Base-by-base conservation (phyloP, 2,329 filamentous ascomycete species). In the Talaromyces amestolkiae region DNA sequence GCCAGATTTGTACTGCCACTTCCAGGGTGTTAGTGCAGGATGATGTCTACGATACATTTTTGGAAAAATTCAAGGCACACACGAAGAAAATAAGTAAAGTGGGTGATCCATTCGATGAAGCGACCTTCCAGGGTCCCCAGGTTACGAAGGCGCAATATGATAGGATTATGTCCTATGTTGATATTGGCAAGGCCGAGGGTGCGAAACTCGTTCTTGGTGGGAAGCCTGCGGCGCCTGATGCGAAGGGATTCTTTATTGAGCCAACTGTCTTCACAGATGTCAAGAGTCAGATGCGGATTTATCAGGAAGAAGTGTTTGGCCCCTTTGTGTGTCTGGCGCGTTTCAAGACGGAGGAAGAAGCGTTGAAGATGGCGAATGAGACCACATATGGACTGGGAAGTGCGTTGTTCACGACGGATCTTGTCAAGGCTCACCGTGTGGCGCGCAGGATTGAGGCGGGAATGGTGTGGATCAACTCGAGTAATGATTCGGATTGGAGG, bases 1-100 rank as follows among this genome's bases (percentile, higher is more conserved):
- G 86, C 39, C 84, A 88, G 69, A 83, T 87, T 27, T 88, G 86
- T 75, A 86, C 84, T 1, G 84, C 85, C 0, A 87, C 84, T 0
- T 86, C 84, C 0, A 78, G 86, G 7, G 82, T 88, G 33, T 73
- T 85, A 11, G 85, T 87, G 0, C 84, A 88, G 66, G 81, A 83
- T 61, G 77, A 79, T 15, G 78, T 87, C 22, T 83, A 86, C 68
- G 74, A 78, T 31, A 37, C 70, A 1, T 82, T 81, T 69, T 68
- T 79, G 0, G 72, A 71, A 7, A 67, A 71, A n/a, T 78, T 81
- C 70, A 76, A 76, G 53, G 64, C 74, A 27, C 69, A 70, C 1
- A 72, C 80, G 19, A 70, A 75, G 63, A 66, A 69, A 17, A 76
- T 72, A 1, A 77, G 74, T 10, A 76, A 76, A 59, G 74, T 81